phyloP scores from a whole-genome alignment of 371 early-diverging fungal genomes.

The Mucor racemosus region DNA sequence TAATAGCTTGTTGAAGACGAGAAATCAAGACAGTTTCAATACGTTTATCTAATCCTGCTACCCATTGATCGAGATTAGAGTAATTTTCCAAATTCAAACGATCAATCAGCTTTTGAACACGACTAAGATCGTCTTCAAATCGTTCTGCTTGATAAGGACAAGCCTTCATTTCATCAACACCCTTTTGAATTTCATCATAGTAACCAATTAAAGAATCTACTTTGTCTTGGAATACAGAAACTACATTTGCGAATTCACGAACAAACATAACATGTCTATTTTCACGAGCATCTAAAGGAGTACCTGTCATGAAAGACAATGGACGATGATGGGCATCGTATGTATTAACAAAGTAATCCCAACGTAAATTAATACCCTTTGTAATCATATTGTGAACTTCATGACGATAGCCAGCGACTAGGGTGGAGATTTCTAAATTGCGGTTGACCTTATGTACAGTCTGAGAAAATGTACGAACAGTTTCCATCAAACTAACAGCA shows the following conservation, averaged over 20 bases:
- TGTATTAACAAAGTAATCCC: conserved; percentile 96
- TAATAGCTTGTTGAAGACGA: conserved; percentile 83
- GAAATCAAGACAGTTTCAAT: conserved; percentile 81
- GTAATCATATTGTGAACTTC: conserved; percentile 92
- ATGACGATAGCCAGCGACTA: conserved; percentile 90
- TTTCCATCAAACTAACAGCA: conserved; percentile 95
- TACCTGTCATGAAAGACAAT: conserved; percentile 53
- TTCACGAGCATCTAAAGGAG: conserved; percentile 69
- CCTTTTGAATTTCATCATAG: conserved; percentile 79
- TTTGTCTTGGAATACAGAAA: conserved; percentile 96
- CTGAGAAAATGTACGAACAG: conserved; percentile 91
- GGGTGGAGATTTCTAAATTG: conserved; percentile 74
- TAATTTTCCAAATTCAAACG: conserved; percentile 91
- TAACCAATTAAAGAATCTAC: conserved; percentile 82
- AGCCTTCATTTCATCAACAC: conserved; percentile 81
- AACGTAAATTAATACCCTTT: conserved; percentile 86
- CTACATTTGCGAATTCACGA: conserved; percentile 88
- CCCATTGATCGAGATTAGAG: conserved; percentile 93
- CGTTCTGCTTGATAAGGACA: conserved; percentile 77
- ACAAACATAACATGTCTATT: conserved; percentile 94
- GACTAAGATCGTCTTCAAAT: conserved; percentile 73
- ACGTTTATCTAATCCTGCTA: conserved; percentile 77
- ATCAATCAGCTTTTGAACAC: conserved; percentile 90
- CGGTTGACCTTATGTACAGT: conserved; percentile 80
- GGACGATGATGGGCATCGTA: conserved; percentile 66